These are phyloP conservation scores for Leccinum ponderosum DNA, from an alignment of 1,284 basidiomycete genomes.

Conservation along the genomic window DNA sequence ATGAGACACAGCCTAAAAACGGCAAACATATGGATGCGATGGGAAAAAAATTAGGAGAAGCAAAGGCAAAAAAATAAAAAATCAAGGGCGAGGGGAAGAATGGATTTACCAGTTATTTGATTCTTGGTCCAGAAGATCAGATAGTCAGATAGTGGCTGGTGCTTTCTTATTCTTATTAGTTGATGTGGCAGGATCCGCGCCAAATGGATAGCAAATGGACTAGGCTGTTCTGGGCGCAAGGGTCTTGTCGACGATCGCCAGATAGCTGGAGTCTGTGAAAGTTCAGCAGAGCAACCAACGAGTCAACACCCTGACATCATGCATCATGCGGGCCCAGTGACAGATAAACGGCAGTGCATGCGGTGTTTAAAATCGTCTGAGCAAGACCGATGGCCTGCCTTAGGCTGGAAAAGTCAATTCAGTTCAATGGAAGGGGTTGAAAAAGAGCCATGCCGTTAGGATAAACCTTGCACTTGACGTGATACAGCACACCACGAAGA, in stretches of 20 bases:
- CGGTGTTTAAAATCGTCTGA: not conserved
- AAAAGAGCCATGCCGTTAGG: not conserved
- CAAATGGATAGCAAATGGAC: not conserved
- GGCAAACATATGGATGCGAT: not conserved
- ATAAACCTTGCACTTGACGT: constrained; percentile 1
- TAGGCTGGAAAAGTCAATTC: not conserved
- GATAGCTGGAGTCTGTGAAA: constrained; percentile 1
- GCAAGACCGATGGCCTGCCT: not conserved
- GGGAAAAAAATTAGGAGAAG: not conserved
- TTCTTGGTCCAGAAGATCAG: not conserved
- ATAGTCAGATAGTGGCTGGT: not conserved
- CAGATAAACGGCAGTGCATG: not conserved
- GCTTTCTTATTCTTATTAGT: not conserved
- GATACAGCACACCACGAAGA: not conserved
- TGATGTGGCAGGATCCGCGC: not conserved
- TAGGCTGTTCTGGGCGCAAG: not conserved
- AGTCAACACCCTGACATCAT: constrained; percentile 7
- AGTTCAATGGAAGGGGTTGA: not conserved
- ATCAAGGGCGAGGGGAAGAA: not conserved
- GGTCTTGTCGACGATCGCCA: not conserved
- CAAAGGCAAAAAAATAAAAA: not conserved
- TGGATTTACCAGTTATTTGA: not conserved
- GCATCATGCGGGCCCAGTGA: not conserved
- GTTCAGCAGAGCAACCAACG: not conserved
- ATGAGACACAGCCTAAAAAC: not conserved